A percentile compares a stretch with the other conserved stretches of the same genome.
phyloP scores from a whole-genome alignment of 83 land plant species.

The Picea abies region DNA sequence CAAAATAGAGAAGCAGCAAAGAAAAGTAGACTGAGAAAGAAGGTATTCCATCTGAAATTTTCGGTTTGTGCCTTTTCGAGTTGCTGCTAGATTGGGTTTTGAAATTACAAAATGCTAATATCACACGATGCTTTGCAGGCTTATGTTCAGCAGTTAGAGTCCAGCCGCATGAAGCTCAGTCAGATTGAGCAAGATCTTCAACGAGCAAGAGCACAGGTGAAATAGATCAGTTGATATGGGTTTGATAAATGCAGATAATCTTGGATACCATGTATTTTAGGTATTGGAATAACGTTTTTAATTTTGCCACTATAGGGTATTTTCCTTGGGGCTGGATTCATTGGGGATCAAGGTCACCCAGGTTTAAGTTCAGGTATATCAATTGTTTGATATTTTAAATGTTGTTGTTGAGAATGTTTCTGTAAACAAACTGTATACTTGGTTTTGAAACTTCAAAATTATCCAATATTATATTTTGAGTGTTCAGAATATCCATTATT shows the following conservation, averaged over 20 bases:
- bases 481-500: too few relatives aligned
- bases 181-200: slow-evolving; percentile 76
- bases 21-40: slow-evolving; percentile 84
- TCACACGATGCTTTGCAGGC: slow-evolving; percentile 36
- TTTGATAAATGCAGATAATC: not conserved
- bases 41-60: slow-evolving; percentile 30
- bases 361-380: slow-evolving; percentile 25
- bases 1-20: slow-evolving; percentile 89
- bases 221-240: not conserved
- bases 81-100: not conserved
- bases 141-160: slow-evolving; percentile 75
- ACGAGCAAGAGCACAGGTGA: slow-evolving; percentile 66
- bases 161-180: slow-evolving; percentile 65
- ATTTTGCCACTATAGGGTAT: slow-evolving; percentile 21
- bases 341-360: slow-evolving; percentile 24
- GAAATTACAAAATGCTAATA: not conserved
- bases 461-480: too few relatives aligned
- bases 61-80: not conserved
- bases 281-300: not conserved
- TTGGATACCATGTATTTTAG: not conserved
- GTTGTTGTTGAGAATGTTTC: too few relatives aligned
- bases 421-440: too few relatives aligned
- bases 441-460: too few relatives aligned
- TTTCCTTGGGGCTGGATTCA: slow-evolving; percentile 25
- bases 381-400: too few relatives aligned